Conservation (phyloP, 345 rosid species). For the Kandelia obovata region DNA sequence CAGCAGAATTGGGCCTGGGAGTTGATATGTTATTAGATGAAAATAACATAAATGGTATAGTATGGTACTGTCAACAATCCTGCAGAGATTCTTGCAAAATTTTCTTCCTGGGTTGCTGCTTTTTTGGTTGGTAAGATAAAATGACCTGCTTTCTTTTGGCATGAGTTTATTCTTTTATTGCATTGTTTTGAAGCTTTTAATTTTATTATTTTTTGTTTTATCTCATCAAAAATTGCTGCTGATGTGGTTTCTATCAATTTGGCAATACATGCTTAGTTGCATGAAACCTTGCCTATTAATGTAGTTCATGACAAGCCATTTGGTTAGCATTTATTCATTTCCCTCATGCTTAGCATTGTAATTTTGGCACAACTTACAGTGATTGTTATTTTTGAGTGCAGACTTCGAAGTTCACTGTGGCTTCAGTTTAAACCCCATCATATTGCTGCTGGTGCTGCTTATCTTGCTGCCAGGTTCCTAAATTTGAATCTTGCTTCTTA, state of each 20-base stretch:
- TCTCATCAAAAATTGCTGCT: constrained; percentile 7
- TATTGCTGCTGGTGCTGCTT: constrained; percentile 82
- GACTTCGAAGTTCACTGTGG: constrained; percentile 82
- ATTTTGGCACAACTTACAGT: not conserved
- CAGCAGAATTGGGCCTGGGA: constrained; percentile 58
- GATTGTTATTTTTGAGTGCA: constrained; percentile 31
- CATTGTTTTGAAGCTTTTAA: constrained; percentile 7
- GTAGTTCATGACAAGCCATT: constrained; percentile 9
- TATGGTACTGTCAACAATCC: constrained; percentile 59
- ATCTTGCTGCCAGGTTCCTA: constrained; percentile 61
- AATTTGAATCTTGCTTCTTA: constrained; percentile 50
- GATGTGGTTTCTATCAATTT: constrained; percentile 20
- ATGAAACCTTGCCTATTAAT: constrained; percentile 21
- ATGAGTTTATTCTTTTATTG: constrained; percentile 13
- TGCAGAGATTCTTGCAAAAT: constrained; percentile 71
- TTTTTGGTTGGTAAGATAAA: constrained; percentile 71
- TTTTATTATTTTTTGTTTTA: not conserved
- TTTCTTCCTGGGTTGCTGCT: constrained; percentile 60
- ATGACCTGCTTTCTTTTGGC: constrained; percentile 29
- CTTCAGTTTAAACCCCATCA: constrained; percentile 78
- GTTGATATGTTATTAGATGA: constrained; percentile 55
- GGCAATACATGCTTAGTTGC: constrained; percentile 27
- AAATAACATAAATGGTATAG: constrained; percentile 51
- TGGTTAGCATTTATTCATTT: constrained; percentile 23
- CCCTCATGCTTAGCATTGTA: not conserved